These are phyloP conservation scores for Astragalus glycyphyllos DNA, from an alignment of 306 rosid species.

Conservation along the genomic window DNA sequence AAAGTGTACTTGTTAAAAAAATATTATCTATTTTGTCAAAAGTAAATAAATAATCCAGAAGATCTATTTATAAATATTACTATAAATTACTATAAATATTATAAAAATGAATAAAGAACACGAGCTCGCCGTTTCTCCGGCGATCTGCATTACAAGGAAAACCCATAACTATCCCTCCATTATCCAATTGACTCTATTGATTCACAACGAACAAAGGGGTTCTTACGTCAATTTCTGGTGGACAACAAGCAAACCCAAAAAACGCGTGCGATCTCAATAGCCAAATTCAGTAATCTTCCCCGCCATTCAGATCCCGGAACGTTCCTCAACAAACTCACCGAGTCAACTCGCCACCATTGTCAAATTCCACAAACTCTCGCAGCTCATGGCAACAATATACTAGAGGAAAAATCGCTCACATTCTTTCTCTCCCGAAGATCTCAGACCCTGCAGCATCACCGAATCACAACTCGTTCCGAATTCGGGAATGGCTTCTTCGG, in stretches of 20 bases:
- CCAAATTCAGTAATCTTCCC: slow-evolving; percentile 21
- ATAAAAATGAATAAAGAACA: not conserved
- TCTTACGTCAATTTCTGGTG: slow-evolving; percentile 22
- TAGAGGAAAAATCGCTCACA: slow-evolving; percentile 32
- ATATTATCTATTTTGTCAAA: too few species aligned
- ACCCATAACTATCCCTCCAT: slow-evolving; percentile 27
- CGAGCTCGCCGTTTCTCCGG: slow-evolving; percentile 32
- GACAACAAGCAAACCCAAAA: slow-evolving; percentile 1
- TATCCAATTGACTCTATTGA: not conserved
- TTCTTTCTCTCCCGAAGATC: slow-evolving; percentile 33
- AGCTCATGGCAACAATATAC: slow-evolving; percentile 40
- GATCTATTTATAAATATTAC: too few species aligned
- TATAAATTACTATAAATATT: too few species aligned
- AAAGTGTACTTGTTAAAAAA: too few species aligned
- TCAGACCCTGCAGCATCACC: slow-evolving; percentile 43
- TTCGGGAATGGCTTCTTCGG: slow-evolving; percentile 99
- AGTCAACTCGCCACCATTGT: slow-evolving; percentile 50
- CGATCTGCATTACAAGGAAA: slow-evolving; percentile 23
- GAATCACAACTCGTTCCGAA: slow-evolving; percentile 50
- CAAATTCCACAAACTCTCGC: slow-evolving; percentile 21
- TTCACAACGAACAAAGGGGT: not conserved
- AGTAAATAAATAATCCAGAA: too few species aligned
- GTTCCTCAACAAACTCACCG: slow-evolving; percentile 37
- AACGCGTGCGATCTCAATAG: slow-evolving; percentile 30
- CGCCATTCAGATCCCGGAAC: slow-evolving; percentile 44